These are phyloP conservation scores for Penicillium griseofulvum DNA, from an alignment of 2,329 filamentous ascomycete species.

Conservation along the genomic window DNA sequence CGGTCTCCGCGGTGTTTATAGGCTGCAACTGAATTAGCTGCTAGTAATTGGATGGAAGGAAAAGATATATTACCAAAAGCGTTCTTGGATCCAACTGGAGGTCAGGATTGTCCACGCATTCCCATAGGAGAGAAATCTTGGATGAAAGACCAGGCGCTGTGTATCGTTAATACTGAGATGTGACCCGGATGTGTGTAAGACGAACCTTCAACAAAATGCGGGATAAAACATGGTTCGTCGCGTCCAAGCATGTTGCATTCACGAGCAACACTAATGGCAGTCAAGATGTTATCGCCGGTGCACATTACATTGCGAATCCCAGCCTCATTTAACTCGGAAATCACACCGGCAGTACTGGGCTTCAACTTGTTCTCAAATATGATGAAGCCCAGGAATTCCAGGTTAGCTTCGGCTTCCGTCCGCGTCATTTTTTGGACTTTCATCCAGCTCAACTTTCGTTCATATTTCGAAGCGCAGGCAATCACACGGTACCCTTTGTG, in stretches of 20 bases:
- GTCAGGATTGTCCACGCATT: slow-evolving; percentile 84
- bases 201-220: slow-evolving; percentile 74
- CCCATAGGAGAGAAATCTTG: slow-evolving; percentile 75
- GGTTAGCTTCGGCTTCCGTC: slow-evolving; percentile 73
- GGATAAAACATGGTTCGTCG: slow-evolving; percentile 86
- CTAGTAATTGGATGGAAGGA: slow-evolving; percentile 10
- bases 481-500: slow-evolving; percentile 96
- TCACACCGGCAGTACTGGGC: slow-evolving; percentile 73
- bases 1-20: slow-evolving; percentile 67
- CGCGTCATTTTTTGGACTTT: slow-evolving; percentile 93
- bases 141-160: slow-evolving; percentile 70
- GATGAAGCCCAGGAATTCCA: slow-evolving; percentile 93
- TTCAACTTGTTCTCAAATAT: slow-evolving; percentile 99
- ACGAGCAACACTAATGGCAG: slow-evolving; percentile 89
- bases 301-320: slow-evolving; percentile 93
- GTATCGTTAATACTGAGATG: slow-evolving; percentile 10
- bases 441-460: slow-evolving; percentile 86
- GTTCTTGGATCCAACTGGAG: slow-evolving; percentile 77
- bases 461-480: slow-evolving; percentile 84
- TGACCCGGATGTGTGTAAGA: neutral
- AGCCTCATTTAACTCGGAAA: slow-evolving; percentile 77
- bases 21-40: slow-evolving; percentile 52
- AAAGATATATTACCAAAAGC: slow-evolving; percentile 55
- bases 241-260: slow-evolving; percentile 82
- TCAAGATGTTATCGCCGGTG: slow-evolving; percentile 96